These are phyloP conservation scores for Scutellaria barbata DNA, from an alignment of 257 asterid species.

Conservation along the genomic window DNA sequence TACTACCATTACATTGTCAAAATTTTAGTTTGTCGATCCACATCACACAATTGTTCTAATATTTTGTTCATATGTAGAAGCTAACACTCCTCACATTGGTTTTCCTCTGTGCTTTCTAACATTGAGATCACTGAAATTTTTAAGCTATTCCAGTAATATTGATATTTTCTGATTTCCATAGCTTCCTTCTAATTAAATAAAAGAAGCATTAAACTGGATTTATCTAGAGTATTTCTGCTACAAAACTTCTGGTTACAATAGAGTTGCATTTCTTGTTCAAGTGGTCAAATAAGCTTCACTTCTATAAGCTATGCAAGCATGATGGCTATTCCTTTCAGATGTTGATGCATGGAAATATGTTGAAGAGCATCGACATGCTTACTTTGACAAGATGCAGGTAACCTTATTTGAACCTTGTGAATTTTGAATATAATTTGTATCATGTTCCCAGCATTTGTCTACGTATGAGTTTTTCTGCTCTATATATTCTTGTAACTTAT, in stretches of 20 bases:
- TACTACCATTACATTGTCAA: conserved; percentile 34
- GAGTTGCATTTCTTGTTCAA: conserved; percentile 18
- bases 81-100: background rate
- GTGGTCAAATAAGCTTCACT: conserved; percentile 13
- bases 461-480: background rate
- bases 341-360: conserved; percentile 89
- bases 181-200: background rate
- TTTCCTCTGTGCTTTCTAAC: background rate
- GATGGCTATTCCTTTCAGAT: conserved; percentile 56
- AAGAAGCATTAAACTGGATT: background rate
- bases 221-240: background rate
- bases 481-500: background rate
- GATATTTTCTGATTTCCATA: background rate
- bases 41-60: background rate
- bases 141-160: background rate
- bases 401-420: conserved; percentile 10
- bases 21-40: background rate
- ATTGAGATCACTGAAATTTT: conserved; percentile 18
- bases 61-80: background rate
- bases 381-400: conserved; percentile 98
- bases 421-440: conserved; percentile 16
- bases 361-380: conserved; percentile 91
- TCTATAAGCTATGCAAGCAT: conserved; percentile 35
- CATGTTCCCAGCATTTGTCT: background rate
- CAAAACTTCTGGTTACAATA: background rate